A percentile compares a stretch with the other conserved stretches of the same genome.
phyloP scores from a whole-genome alignment of 2,329 filamentous ascomycete species.

The Colletotrichum paranaense region DNA sequence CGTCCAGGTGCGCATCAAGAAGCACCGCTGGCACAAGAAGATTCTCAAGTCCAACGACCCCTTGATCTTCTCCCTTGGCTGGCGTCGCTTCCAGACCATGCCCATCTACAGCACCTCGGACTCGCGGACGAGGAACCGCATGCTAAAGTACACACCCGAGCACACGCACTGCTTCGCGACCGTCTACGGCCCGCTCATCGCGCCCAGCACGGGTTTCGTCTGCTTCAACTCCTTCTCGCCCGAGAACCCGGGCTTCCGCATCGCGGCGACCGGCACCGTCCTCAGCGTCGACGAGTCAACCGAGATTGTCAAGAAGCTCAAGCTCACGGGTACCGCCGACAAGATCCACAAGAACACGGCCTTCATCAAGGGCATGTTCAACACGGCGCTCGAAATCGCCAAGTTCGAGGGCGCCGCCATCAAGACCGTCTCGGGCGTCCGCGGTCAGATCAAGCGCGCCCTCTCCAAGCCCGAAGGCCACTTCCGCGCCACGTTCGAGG shows the following conservation, averaged over 20 bases:
- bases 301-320: constrained; percentile 99
- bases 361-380: constrained; percentile 99
- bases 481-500: constrained; percentile 97
- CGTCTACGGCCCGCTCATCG: constrained; percentile 93
- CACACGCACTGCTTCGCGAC: constrained; percentile 99
- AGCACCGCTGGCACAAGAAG: constrained; percentile 98
- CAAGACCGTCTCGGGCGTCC: constrained; percentile 93
- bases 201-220: constrained; percentile 95
- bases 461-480: constrained; percentile 93
- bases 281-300: constrained; percentile 94
- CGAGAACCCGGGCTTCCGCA: constrained; percentile 88
- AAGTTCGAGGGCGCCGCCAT: constrained; percentile 98
- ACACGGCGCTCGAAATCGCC: constrained; percentile 89
- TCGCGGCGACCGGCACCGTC: constrained; percentile 94
- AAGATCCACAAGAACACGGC: constrained; percentile 99
- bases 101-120: constrained; percentile 97
- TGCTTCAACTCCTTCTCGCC: constrained; percentile 91
- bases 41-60: constrained; percentile 99
- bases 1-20: constrained; percentile 95
- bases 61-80: constrained; percentile 95
- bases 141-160: constrained; percentile 99
- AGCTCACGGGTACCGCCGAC: constrained; percentile 91
- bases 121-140: constrained; percentile 91
- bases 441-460: constrained; percentile 97
- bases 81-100: constrained; percentile 92